These are phyloP conservation scores for Lepidopterella palustris DNA, from an alignment of 495 filamentous ascomycete genomes.

Conservation along the genomic window DNA sequence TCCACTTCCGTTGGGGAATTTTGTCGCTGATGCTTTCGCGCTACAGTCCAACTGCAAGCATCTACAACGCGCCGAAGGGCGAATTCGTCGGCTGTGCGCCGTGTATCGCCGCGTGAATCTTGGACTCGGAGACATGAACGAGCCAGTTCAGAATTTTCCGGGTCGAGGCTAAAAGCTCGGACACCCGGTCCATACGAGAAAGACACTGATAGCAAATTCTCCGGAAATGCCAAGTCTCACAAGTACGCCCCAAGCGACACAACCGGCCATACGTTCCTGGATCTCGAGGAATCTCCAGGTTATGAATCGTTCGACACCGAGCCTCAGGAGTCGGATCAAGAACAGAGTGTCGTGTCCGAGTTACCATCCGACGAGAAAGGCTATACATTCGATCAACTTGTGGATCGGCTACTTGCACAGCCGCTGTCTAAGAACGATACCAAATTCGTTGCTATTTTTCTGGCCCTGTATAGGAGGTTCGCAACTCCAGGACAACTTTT, in stretches of 20 bases:
- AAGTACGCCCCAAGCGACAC: slow-evolving; percentile 28
- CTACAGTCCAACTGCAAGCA: slow-evolving; percentile 24
- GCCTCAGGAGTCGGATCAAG: slow-evolving; percentile 13
- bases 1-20: background rate
- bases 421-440: slow-evolving; percentile 78
- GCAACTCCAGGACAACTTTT: slow-evolving; percentile 72
- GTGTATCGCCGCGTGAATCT: slow-evolving; percentile 27
- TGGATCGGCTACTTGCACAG: slow-evolving; percentile 73
- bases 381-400: slow-evolving; percentile 72
- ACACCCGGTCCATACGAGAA: slow-evolving; percentile 1
- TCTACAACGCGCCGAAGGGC: slow-evolving; percentile 29
- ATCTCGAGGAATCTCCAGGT: slow-evolving; percentile 36
- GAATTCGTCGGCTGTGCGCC: slow-evolving; percentile 34
- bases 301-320: slow-evolving; percentile 29
- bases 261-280: slow-evolving; percentile 27
- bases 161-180: slow-evolving; percentile 13
- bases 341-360: slow-evolving; percentile 20
- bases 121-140: slow-evolving; percentile 32
- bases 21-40: background rate
- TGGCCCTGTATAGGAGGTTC: slow-evolving; percentile 94
- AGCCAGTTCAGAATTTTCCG: slow-evolving; percentile 37
- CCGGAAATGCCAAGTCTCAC: slow-evolving; percentile 16
- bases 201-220: slow-evolving; percentile 6
- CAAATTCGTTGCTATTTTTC: slow-evolving; percentile 79
- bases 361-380: slow-evolving; percentile 30